These are phyloP conservation scores for Penicillium nordicum DNA, from an alignment of 2,329 filamentous ascomycete genomes.

Conservation along the genomic window DNA sequence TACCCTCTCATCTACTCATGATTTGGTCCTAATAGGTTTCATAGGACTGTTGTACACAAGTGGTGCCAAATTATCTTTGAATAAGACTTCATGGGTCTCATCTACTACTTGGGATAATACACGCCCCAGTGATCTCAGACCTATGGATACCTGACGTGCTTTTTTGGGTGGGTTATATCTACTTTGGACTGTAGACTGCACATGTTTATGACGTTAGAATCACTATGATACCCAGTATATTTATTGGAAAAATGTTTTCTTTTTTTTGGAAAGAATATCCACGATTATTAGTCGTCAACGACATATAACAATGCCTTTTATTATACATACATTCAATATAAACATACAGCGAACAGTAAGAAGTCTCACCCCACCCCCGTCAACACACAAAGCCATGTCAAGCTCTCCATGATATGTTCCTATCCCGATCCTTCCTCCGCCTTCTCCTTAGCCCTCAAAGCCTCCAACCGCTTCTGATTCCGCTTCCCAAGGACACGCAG, in stretches of 20 bases:
- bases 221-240: constrained; percentile 1
- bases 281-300: neutral
- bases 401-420: neutral
- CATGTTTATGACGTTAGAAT: neutral
- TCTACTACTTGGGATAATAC: neutral
- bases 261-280: neutral
- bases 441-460: constrained; percentile 44
- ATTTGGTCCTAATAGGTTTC: constrained; percentile 2
- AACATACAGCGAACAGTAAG: neutral
- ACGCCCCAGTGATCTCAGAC: neutral
- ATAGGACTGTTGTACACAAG: constrained; percentile 27
- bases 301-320: neutral
- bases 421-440: neutral
- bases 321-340: neutral
- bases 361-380: neutral
- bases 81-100: neutral
- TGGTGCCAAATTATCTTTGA: constrained; percentile 23
- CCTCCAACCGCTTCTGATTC: constrained; percentile 61
- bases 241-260: neutral
- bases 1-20: neutral
- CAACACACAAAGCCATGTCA: neutral
- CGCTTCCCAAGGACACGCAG: constrained; percentile 64
- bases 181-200: neutral
- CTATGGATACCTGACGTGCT: neutral
- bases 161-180: neutral